Evolutionary conservation across 345 rosid species (phyloP), one percentile per base, ranked within the genome.

Genomic region (Carallia pectinifolia): DNA sequence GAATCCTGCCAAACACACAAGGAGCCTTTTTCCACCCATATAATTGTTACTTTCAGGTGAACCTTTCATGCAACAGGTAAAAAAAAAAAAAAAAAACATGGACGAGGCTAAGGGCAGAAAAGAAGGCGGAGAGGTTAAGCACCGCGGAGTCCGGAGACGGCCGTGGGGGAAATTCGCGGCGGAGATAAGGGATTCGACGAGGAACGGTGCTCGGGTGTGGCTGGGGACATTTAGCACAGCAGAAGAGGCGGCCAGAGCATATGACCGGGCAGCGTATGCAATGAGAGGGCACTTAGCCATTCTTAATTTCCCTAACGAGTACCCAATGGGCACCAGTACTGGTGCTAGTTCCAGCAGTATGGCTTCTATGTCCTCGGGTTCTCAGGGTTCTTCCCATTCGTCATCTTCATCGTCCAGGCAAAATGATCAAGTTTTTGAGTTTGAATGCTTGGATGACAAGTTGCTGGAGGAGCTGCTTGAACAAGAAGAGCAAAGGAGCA

Each of bases 111-210:
- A 10, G 40, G 2, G 15, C 36, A 55, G 13, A 27, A 54, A 65
- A 19, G 78, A 38, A 1, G 69, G 80, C 30, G 85, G 73, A 58
- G 87, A 80, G 64, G 83, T 74, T 23, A 75, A 73, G 69, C 90
- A 87, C 78, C 79, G 98, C 0, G 98, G 98, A 8, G 93, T 92
- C n/a, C 54, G 98, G 18, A 74, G 79, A 73, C 79, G 98, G 76
- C 98, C 98, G 0, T 92, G 98, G 98, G 98, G 97, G 6, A 92
- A 90, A 79, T 92, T 81, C 9, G 98, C 98, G 0, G 95, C 97
- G 1, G 98, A 92, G 90, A 92, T 92, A 67, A 85, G 97, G 0
- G 97, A 93, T 73, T 90, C 97, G 0, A 80, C 81, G 7, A 77
- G 86, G 38, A 95, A 84, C 1, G 95, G 98, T 4, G 89, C 88